phyloP scores from a whole-genome alignment of 1,284 basidiomycete genomes.

The Sphagnurus paluster region DNA sequence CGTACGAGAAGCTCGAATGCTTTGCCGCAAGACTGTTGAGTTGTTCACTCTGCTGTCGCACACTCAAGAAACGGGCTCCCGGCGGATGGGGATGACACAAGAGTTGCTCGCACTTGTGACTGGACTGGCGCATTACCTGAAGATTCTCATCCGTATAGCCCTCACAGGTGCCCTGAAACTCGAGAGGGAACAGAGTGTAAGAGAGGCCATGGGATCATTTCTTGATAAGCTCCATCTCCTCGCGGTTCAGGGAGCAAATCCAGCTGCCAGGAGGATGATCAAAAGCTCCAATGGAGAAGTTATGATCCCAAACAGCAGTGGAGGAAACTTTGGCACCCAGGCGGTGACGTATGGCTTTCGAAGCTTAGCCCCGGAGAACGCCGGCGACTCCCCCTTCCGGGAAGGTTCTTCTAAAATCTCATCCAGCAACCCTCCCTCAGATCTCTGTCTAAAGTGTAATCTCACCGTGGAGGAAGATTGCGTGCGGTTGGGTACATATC shows the following conservation, averaged over 20 bases:
- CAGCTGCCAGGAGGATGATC: slow-evolving; percentile 69
- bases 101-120: slow-evolving; percentile 98
- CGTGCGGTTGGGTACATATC: slow-evolving; percentile 88
- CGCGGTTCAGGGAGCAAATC: slow-evolving; percentile 86
- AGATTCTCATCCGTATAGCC: slow-evolving; percentile 98
- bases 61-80: slow-evolving; percentile 88
- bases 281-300: slow-evolving; percentile 67
- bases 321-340: slow-evolving; percentile 70
- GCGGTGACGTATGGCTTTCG: slow-evolving; percentile 86
- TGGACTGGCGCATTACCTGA: slow-evolving; percentile 97
- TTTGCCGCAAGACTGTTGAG: slow-evolving; percentile 99
- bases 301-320: slow-evolving; percentile 38
- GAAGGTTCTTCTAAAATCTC: slow-evolving; percentile 49
- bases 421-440: slow-evolving; percentile 72
- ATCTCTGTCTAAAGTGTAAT: slow-evolving; percentile 89
- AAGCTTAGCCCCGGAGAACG: slow-evolving; percentile 85
- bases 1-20: slow-evolving; percentile 96
- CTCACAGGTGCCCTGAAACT: slow-evolving; percentile 95
- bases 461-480: slow-evolving; percentile 98
- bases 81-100: slow-evolving; percentile 94
- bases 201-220: slow-evolving; percentile 86
- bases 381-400: slow-evolving; percentile 82
- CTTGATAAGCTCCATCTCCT: slow-evolving; percentile 91
- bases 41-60: slow-evolving; percentile 97
- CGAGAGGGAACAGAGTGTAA: slow-evolving; percentile 85